Base-by-base conservation (phyloP, 805 yeast species). In the Saturnispora zaruensis region DNA sequence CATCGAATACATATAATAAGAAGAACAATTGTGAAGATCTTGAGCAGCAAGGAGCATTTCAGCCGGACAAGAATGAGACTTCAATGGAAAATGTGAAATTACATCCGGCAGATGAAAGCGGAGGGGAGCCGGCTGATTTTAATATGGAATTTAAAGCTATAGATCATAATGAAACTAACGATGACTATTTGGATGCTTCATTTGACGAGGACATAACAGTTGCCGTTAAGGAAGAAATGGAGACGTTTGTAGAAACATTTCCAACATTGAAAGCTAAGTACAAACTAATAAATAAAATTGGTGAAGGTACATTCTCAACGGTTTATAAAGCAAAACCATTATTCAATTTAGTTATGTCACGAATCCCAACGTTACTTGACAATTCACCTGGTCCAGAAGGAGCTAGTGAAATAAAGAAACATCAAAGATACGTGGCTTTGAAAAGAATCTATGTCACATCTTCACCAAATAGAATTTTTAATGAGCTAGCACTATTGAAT, bases 391-490 rank as follows among this genome's bases (percentile, higher is more conserved):
- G 11, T 6, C 48, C 48, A 23, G 46, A 13, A 5, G 25, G 18
- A 9, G 5, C 9, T 20, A 21, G 8, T 21, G 40, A 13, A 24
- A 5, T 14, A 13, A 14, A 14, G 42, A 5, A n/a, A 63, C 62
- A 24, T 57, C 58, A 51, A 70, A 65, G 55, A 72, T 44, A 59
- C 26, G 98, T 93, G 51, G 99, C 99, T 2, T 71, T 93, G 57
- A 93, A 93, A 64, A 79, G 93, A 60, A 88, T 93, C 44, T 90
- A 91, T 65, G 98, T 90, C 20, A 93, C 99, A 0, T 87, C 96
- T 1, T 88, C 97, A 6, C 97, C 98, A 0, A 82, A 80, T 54
- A 76, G 99, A 66, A 91, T 93, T 41, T 81, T 78, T 58, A 90
- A 90, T 64, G 99, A 93, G 65, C 75, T 93, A 55, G 83, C 83